These are phyloP conservation scores for Hericium erinaceus DNA, from an alignment of 768 basidiomycete species.

Conservation along the genomic window DNA sequence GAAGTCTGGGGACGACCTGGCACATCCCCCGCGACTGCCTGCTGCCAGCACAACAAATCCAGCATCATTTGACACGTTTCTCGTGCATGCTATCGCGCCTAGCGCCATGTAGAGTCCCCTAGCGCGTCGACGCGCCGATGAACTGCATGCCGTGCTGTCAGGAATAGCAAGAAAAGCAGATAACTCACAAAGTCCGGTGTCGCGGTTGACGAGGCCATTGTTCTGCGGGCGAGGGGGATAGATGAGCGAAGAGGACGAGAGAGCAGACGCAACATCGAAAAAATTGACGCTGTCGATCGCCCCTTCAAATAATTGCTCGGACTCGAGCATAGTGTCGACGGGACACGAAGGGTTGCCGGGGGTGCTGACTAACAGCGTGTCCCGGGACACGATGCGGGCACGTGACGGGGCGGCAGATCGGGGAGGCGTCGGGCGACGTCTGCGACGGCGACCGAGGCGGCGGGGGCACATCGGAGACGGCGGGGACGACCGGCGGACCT, in stretches of 20 bases:
- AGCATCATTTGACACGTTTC: neutral
- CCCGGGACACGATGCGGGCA: too few relatives aligned
- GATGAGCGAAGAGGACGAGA: slow-evolving; percentile 21
- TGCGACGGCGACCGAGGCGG: too few relatives aligned
- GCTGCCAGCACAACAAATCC: neutral
- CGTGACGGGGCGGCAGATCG: too few relatives aligned
- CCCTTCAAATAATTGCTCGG: neutral
- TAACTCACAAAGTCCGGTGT: slow-evolving; percentile 13
- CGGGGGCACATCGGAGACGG: too few relatives aligned
- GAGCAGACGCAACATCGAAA: slow-evolving; percentile 24
- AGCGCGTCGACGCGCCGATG: neutral
- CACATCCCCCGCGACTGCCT: too few relatives aligned
- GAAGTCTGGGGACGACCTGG: too few relatives aligned
- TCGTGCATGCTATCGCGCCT: neutral
- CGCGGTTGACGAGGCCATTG: slow-evolving; percentile 4
- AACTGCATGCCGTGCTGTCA: neutral
- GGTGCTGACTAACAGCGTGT: too few relatives aligned
- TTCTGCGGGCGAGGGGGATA: slow-evolving; percentile 1
- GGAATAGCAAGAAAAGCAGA: neutral
- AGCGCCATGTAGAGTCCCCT: neutral
- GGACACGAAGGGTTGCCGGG: too few relatives aligned
- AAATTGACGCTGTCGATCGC: slow-evolving; percentile 4
- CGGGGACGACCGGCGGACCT: too few relatives aligned
- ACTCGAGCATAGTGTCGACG: neutral
- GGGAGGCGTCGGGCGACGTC: too few relatives aligned